phyloP scores from a whole-genome alignment of 805 yeast species.

The Metschnikowia lochheadii region DNA sequence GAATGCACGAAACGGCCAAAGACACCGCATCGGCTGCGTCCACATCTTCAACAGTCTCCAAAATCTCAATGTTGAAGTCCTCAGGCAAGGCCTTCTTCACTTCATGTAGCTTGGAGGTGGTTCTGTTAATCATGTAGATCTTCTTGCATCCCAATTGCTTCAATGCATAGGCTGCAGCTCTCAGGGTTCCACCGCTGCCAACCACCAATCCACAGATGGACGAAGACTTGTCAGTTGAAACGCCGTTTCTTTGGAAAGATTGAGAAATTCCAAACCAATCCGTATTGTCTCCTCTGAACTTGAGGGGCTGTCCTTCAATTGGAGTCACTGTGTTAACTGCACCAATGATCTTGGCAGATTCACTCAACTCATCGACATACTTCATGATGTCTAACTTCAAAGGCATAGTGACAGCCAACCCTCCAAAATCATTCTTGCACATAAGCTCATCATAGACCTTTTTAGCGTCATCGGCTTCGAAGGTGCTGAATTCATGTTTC shows the following conservation, averaged over 20 bases:
- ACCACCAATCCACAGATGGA: constrained; percentile 65
- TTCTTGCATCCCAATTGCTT: constrained; percentile 69
- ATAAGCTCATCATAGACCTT: constrained; percentile 53
- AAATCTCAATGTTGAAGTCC: constrained; percentile 53
- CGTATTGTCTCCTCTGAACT: constrained; percentile 80
- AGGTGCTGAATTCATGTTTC: constrained; percentile 64
- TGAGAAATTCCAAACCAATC: constrained; percentile 89
- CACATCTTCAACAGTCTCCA: constrained; percentile 48
- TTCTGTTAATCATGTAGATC: constrained; percentile 80
- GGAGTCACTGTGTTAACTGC: constrained; percentile 88
- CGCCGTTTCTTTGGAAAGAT: constrained; percentile 62
- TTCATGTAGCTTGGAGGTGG: constrained; percentile 57
- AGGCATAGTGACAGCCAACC: constrained; percentile 95
- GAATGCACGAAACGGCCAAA: constrained; percentile 74
- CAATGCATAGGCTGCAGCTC: constrained; percentile 91
- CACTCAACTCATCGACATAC: constrained; percentile 59
- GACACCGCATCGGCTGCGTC: constrained; percentile 44
- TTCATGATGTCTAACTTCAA: constrained; percentile 76
- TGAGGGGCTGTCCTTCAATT: constrained; percentile 29
- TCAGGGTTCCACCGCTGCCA: constrained; percentile 97
- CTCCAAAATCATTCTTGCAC: constrained; percentile 63
- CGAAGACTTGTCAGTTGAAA: constrained; percentile 36
- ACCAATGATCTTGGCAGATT: constrained; percentile 80
- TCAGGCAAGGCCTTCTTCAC: constrained; percentile 60
- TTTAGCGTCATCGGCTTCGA: constrained; percentile 62